Evolutionary conservation across 257 asterid species (phyloP).

Genomic region (Rhazya stricta): DNA sequence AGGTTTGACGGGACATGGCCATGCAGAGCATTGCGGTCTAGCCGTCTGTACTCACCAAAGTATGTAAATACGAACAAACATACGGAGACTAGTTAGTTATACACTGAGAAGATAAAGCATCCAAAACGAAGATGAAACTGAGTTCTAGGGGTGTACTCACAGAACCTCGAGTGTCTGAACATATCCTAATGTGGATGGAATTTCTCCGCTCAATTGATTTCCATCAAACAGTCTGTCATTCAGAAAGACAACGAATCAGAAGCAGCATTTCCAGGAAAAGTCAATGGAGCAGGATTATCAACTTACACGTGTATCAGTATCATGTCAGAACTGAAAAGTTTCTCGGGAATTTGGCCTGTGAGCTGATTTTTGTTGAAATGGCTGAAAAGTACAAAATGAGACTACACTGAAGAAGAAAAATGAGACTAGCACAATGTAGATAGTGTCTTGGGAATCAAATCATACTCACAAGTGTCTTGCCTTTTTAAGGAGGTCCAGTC

Average conservation of each 20-base stretch:
- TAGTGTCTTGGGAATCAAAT: not conserved
- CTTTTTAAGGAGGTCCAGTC: constrained; percentile 76
- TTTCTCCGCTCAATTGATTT: constrained; percentile 61
- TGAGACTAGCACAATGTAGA: not conserved
- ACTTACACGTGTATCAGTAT: constrained; percentile 82
- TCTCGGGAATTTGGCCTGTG: constrained; percentile 65
- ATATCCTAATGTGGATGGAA: constrained; percentile 64
- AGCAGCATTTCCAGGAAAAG: not conserved
- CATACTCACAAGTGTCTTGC: constrained; percentile 88
- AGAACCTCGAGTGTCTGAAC: constrained; percentile 87
- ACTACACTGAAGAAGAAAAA: not conserved
- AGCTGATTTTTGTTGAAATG: constrained; percentile 90
- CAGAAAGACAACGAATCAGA: not conserved
- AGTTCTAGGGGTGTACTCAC: constrained; percentile 50
- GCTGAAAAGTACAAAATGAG: constrained; percentile 49
- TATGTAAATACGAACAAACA: not conserved
- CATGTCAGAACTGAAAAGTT: constrained; percentile 66
- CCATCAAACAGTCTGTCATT: constrained; percentile 65
- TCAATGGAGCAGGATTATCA: constrained; percentile 2
- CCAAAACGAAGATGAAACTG: constrained; percentile 2
- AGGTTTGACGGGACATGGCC: constrained; percentile 56
- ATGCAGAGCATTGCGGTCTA: constrained; percentile 65
- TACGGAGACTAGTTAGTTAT: not conserved
- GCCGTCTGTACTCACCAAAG: constrained; percentile 48
- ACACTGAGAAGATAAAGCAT: not conserved